Conservation (phyloP, 2,329 filamentous ascomycete genomes). For the Madurella fahalii region DNA sequence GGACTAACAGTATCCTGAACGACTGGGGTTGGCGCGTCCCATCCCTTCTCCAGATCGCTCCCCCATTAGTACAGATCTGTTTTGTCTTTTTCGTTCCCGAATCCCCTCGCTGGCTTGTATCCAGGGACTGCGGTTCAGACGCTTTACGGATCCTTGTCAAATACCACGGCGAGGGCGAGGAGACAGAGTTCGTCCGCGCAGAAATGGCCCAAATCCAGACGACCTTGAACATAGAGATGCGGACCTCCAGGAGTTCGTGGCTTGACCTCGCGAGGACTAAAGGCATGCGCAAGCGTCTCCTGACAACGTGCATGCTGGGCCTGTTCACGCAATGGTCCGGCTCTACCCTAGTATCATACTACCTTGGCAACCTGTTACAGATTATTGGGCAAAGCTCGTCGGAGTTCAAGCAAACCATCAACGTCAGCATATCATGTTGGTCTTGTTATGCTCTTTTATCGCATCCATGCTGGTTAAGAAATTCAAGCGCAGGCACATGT, state of each 20-base stretch:
- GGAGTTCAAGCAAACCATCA: slow-evolving; percentile 35
- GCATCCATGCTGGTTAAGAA: slow-evolving; percentile 37
- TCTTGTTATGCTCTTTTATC: slow-evolving; percentile 36
- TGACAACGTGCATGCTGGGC: slow-evolving; percentile 43
- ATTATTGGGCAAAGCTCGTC: slow-evolving; percentile 39
- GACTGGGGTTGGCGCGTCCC: slow-evolving; percentile 42
- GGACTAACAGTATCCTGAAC: slow-evolving; percentile 37
- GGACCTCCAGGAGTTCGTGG: slow-evolving; percentile 34
- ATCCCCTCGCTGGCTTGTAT: slow-evolving; percentile 56
- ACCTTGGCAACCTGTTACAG: slow-evolving; percentile 39
- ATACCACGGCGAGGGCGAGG: slow-evolving; percentile 45
- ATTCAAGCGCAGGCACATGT: slow-evolving; percentile 43
- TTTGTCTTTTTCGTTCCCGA: slow-evolving; percentile 46
- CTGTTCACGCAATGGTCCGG: slow-evolving; percentile 48
- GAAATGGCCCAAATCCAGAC: too few species aligned
- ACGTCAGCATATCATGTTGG: slow-evolving; percentile 41
- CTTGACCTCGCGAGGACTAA: slow-evolving; percentile 32
- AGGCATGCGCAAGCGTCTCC: slow-evolving; percentile 33
- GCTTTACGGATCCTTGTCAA: slow-evolving; percentile 47
- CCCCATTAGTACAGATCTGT: slow-evolving; percentile 36
- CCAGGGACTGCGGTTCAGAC: too few species aligned
- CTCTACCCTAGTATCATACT: slow-evolving; percentile 42
- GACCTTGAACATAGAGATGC: slow-evolving; percentile 31
- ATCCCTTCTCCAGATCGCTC: slow-evolving; percentile 40
- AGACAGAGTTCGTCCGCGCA: too few species aligned